A percentile compares a stretch with the other conserved stretches of the same genome.
These are phyloP conservation scores for Salix udensis DNA, from an alignment of 345 rosid species.

Conservation along the genomic window DNA sequence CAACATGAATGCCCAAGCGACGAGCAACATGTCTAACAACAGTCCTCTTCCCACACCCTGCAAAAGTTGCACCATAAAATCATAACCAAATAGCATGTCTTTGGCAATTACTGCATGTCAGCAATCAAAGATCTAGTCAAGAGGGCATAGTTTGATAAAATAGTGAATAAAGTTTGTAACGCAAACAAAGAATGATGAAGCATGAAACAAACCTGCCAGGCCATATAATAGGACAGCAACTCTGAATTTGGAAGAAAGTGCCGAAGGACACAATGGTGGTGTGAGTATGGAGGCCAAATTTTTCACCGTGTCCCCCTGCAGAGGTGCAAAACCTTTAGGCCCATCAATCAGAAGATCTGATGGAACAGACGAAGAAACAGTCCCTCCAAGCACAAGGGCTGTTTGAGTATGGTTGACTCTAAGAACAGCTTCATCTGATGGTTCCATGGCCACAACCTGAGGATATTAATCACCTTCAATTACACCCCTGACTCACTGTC, in stretches of 20 bases:
- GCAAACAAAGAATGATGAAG: constrained; percentile 17
- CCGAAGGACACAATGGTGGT: constrained; percentile 79
- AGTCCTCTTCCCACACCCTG: constrained; percentile 94
- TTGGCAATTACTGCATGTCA: background rate
- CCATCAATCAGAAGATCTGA: constrained; percentile 58
- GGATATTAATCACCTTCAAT: constrained; percentile 25
- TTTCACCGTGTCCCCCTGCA: constrained; percentile 63
- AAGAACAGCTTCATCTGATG: constrained; percentile 69
- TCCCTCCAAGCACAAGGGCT: constrained; percentile 93
- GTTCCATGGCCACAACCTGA: constrained; percentile 92
- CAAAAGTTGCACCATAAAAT: constrained; percentile 9
- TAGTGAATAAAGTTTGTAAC: background rate
- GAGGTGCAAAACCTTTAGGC: constrained; percentile 48
- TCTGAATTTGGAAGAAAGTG: constrained; percentile 76
- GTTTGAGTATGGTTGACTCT: constrained; percentile 69
- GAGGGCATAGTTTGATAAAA: background rate
- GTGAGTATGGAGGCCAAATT: constrained; percentile 69
- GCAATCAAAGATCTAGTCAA: constrained; percentile 5
- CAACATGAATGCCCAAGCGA: constrained; percentile 79
- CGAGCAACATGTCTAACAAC: constrained; percentile 72
- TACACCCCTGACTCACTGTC: constrained; percentile 12
- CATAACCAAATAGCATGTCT: background rate
- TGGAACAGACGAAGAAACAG: constrained; percentile 69
- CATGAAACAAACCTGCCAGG: constrained; percentile 47
- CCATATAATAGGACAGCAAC: constrained; percentile 84